These are phyloP conservation scores for Penicillium mononematosum DNA, from an alignment of 495 filamentous ascomycete genomes.

Conservation along the genomic window DNA sequence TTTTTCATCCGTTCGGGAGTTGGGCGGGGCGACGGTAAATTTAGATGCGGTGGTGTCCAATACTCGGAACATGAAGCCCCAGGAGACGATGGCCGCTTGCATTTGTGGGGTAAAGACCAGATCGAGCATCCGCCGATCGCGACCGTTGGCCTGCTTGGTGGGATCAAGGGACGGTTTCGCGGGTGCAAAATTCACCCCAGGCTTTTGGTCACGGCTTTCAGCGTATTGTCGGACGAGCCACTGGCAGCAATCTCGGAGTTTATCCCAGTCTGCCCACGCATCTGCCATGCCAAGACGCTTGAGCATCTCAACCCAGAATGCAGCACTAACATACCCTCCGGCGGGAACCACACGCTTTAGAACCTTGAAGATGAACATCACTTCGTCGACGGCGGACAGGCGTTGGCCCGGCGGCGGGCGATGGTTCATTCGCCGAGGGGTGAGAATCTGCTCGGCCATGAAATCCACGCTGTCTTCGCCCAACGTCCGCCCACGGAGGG, in stretches of 20 bases:
- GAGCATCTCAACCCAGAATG: conserved; percentile 44
- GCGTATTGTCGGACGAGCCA: conserved; percentile 47
- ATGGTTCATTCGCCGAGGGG: conserved; percentile 31
- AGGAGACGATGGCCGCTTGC: conserved; percentile 55
- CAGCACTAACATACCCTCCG: conserved; percentile 30
- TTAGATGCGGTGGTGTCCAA: conserved; percentile 20
- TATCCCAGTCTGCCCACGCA: conserved; percentile 28
- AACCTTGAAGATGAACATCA: conserved; percentile 36
- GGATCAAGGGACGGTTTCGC: neutral
- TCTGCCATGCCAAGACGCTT: conserved; percentile 42
- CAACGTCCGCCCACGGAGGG: conserved; percentile 27
- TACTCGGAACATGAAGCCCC: conserved; percentile 53
- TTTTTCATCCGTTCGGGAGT: conserved; percentile 6
- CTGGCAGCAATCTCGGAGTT: conserved; percentile 38
- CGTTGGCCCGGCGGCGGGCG: conserved; percentile 21
- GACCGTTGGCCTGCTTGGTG: neutral
- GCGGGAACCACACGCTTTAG: conserved; percentile 36
- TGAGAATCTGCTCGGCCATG: conserved; percentile 36
- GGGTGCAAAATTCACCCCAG: neutral
- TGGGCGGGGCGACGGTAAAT: conserved; percentile 12
- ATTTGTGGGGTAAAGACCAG: conserved; percentile 47
- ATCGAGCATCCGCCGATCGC: conserved; percentile 31
- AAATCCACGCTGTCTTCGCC: conserved; percentile 36
- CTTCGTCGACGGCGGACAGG: conserved; percentile 25
- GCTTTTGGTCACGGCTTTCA: conserved; percentile 6